Evolutionary conservation across 2,329 filamentous ascomycete species (phyloP), one percentile per base, ranked within the genome.

Genomic region (Gaeumannomyces sp.): DNA sequence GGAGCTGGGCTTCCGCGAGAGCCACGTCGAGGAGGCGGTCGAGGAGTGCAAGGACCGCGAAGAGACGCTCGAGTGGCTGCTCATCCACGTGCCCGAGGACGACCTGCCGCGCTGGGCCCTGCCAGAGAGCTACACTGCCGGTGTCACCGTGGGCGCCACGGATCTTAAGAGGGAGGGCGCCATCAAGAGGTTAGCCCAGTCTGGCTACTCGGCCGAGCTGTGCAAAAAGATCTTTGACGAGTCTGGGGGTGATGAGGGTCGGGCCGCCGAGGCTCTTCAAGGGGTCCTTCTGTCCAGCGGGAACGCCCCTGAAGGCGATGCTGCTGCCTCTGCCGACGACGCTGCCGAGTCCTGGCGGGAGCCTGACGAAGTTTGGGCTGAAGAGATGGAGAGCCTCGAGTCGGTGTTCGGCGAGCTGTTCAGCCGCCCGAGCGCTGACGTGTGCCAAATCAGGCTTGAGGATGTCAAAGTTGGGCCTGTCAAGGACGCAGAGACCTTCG

Each of bases 1-100:
- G 28, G 84, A 81, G n/a, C 83, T 96, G 62, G 93, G 92, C 0
- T 99, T 99, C 75, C 88, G 94, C n/a, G 83, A 82, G 71, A 96
- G 90, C 71, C 95, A 99, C 73, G 86, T 93, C 57, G 88, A 96
- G 72, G 95, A 99, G 77, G 94, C 95, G 11, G 86, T 91, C 1
- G 87, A 87, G 59, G 87, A 93, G 71, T 97, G 93, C 79, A 96
- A 94, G 75, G 93, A 97, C 73, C 85, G 90, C 35, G 93, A 97
- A 74, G 95, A 99, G 77, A 89, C 92, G 22, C 82, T 99, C 2
- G 94, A 98, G 75, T 99, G 95, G 95, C 83, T 99, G 22, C 83
- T 99, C 61, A 93, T 98, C 63, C 94, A 99, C 76, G 93, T 99
- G 2, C 95, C 95, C 1, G 95, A 99, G 73, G 95, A 99, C 73